Base-by-base conservation (phyloP, 2,329 filamentous ascomycete species). In the Tetracladium maxilliforme region DNA sequence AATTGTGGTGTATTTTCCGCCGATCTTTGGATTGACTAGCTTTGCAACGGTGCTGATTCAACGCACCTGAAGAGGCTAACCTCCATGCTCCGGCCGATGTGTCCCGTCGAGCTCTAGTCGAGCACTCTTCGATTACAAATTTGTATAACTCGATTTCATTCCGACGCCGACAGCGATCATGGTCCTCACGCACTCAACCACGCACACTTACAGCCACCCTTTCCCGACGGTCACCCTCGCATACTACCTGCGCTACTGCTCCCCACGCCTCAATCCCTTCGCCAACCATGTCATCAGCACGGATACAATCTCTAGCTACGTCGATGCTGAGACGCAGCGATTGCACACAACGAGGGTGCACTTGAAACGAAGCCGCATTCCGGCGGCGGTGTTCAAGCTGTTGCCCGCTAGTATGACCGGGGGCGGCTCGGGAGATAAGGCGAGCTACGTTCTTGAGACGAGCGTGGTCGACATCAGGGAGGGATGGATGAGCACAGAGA, bases 181-280 rank as follows among this genome's bases (percentile, higher is more conserved):
- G 45, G 44, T 48, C 22, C 47, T 47, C 38, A 47, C 45, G 35
- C 47, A 42, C 38, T 43, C 46, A 27, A 72, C 69, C 40, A 70
- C 66, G 52, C 76, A 80, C 48, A 69, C 64, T 42, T 84, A 86
- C 61, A 64, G 73, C 36, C 82, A 87, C 52, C 75, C 78, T 24
- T 87, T 87, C 56, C 73, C 79, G 33, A 80, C 80, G 47, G 81
- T 90, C 33, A 83, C 80, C 24, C 74, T 90, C 49, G 81, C 81
- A 54, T 90, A 83, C 64, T 90, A 87, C 54, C 74, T 90, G 24
- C 79, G 81, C 36, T 90, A 90, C 54, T n/a, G n/a, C n/a, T n/a
- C n/a, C n/a, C n/a, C n/a, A n/a, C n/a, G n/a, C n/a, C 83, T 79
- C 31, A 90, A 87, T 44, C 81, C 81, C 6, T 86, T 87, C 56